phyloP scores from a whole-genome alignment of 1,139 yeast species.

The Geotrichum bryndzae region DNA sequence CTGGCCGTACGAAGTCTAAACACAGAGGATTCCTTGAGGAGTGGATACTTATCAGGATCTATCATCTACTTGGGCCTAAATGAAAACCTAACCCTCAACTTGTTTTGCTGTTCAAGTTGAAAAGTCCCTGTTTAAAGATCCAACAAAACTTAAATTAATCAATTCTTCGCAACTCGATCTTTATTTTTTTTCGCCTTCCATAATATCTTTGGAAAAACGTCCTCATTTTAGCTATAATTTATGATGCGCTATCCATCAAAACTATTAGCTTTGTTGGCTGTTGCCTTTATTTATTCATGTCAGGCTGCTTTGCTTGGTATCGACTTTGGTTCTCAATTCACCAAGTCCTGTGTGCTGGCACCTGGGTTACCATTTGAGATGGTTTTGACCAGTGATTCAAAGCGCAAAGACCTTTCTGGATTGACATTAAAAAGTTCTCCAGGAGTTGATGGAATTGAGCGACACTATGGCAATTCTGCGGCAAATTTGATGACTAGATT shows the following conservation, averaged over 20 bases:
- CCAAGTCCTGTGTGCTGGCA: conserved; percentile 84
- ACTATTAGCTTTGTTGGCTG: not conserved
- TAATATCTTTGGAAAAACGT: not conserved
- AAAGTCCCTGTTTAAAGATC: not conserved
- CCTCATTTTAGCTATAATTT: not conserved
- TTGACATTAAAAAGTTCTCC: conserved; percentile 49
- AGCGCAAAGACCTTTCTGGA: conserved; percentile 82
- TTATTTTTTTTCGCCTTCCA: not conserved
- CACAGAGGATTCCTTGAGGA: no score
- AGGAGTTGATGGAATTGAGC: conserved; percentile 47
- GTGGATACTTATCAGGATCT: no score
- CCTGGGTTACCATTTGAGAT: conserved; percentile 87
- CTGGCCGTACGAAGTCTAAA: no score
- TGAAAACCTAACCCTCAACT: not conserved
- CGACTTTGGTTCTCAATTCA: conserved; percentile 84
- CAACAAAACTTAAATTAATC: no score
- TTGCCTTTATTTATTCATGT: not conserved
- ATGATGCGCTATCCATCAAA: not conserved
- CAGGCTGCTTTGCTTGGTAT: conserved; percentile 67
- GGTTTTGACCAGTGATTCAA: conserved; percentile 82
- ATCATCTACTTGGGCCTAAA: no score
- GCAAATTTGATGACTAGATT: conserved; percentile 63
- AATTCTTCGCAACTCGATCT: no score
- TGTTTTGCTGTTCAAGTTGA: not conserved
- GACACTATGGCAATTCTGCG: conserved; percentile 76